A percentile compares a stretch with the other conserved stretches of the same genome.
These are phyloP conservation scores for Prunus campanulata DNA, from an alignment of 306 rosid genomes.

Conservation along the genomic window DNA sequence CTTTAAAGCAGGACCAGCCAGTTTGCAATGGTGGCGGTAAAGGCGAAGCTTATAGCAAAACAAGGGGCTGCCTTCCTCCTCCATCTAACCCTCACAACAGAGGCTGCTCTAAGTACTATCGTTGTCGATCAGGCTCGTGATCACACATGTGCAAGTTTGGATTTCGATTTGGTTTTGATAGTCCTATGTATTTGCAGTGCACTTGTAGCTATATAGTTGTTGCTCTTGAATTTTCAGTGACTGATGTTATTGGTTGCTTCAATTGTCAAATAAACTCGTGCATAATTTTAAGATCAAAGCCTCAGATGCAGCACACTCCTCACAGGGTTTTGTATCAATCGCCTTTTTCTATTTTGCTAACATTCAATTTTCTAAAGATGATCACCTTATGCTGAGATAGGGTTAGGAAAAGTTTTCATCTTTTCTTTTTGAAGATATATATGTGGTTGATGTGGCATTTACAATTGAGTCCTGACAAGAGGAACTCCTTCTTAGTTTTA, in stretches of 20 bases:
- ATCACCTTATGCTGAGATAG: too few relatives aligned
- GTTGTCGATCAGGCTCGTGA: constrained; percentile 64
- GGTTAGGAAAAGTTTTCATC: too few relatives aligned
- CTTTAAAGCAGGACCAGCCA: constrained; percentile 53
- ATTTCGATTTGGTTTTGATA: background rate
- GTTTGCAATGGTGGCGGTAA: constrained; percentile 53
- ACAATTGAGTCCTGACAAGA: too few relatives aligned
- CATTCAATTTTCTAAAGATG: too few relatives aligned
- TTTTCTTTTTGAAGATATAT: too few relatives aligned
- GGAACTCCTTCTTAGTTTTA: too few relatives aligned
- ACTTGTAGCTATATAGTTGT: background rate
- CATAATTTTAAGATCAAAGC: background rate
- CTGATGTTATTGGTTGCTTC: background rate
- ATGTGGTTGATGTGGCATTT: too few relatives aligned
- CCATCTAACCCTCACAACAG: constrained; percentile 48
- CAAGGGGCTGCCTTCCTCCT: constrained; percentile 58
- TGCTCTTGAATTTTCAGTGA: background rate
- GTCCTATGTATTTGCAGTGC: background rate
- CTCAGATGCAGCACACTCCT: background rate
- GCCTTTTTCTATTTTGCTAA: too few relatives aligned
- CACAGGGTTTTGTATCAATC: background rate
- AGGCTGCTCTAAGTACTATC: constrained; percentile 69
- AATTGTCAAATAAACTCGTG: background rate
- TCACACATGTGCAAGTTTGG: background rate
- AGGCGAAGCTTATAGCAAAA: constrained; percentile 55